A percentile compares a stretch with the other conserved stretches of the same genome.
These are phyloP conservation scores for Monascus ruber DNA, from an alignment of 2,329 filamentous ascomycete genomes.

Conservation along the genomic window DNA sequence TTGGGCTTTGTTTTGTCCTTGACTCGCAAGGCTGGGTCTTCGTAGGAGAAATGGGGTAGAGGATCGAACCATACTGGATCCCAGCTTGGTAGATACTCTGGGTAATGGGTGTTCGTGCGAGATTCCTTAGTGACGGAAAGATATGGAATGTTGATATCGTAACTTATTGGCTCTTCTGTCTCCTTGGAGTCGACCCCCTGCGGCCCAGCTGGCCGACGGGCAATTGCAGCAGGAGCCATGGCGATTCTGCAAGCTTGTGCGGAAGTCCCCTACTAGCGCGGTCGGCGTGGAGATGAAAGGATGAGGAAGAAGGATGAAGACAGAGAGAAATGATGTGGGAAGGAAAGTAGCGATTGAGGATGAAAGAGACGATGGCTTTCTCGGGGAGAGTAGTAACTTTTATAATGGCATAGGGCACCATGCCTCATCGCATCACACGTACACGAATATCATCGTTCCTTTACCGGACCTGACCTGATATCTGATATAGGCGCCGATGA, in stretches of 20 bases:
- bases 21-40: constrained; percentile 37
- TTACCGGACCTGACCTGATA: too few species aligned
- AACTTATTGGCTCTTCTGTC: constrained; percentile 26
- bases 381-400: background rate
- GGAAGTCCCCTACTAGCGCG: too few species aligned
- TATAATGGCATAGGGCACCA: background rate
- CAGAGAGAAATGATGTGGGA: background rate
- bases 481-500: background rate
- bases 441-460: too few species aligned
- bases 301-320: background rate
- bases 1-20: constrained; percentile 28
- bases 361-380: background rate
- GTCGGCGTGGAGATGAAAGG: too few species aligned
- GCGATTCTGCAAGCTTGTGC: too few species aligned
- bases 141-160: constrained; percentile 42
- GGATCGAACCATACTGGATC: constrained; percentile 38
- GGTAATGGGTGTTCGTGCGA: constrained; percentile 29
- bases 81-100: constrained; percentile 37
- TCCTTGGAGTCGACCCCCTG: constrained; percentile 15
- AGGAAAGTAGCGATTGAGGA: background rate
- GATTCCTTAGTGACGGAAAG: constrained; percentile 28
- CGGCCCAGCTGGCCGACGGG: constrained; percentile 14
- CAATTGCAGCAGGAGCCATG: constrained; percentile 24
- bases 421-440: too few species aligned
- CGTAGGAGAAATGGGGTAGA: constrained; percentile 33